phyloP scores from a whole-genome alignment of 2,329 filamentous ascomycete species.

The Blumeria hordei region DNA sequence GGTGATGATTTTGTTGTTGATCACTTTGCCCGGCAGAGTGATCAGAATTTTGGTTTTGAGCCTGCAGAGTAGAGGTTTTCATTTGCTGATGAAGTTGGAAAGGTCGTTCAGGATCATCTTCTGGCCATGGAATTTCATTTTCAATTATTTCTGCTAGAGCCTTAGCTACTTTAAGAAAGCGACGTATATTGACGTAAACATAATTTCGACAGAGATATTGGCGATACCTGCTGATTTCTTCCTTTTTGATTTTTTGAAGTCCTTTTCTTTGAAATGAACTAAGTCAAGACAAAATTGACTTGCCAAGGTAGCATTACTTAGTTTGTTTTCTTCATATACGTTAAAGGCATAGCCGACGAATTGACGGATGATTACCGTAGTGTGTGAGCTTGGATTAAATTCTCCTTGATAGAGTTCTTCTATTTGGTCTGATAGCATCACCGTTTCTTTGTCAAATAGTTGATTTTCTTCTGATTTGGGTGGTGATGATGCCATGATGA shows the following conservation, averaged over 20 bases:
- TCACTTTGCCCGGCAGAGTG: background rate
- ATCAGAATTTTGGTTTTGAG: background rate
- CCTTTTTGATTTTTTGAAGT: background rate
- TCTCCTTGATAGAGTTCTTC: background rate
- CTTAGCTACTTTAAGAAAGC: background rate
- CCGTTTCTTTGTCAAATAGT: background rate
- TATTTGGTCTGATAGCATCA: background rate
- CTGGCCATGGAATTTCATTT: background rate
- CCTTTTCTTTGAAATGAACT: background rate
- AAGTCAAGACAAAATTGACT: background rate
- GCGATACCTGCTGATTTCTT: background rate
- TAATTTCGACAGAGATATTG: background rate
- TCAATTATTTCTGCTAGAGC: background rate
- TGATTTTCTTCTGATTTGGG: background rate
- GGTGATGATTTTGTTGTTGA: background rate
- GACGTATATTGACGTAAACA: background rate
- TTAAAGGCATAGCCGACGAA: background rate
- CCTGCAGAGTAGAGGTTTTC: background rate
- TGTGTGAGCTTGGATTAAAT: background rate
- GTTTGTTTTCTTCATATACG: background rate
- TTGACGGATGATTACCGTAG: background rate
- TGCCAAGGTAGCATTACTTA: background rate
- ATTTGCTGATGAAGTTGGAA: background rate
- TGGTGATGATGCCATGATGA: background rate
- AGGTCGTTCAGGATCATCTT: background rate